Evolutionary conservation across 1,284 basidiomycete genomes (phyloP).

Genomic region (Marasmius tenuissimus): DNA sequence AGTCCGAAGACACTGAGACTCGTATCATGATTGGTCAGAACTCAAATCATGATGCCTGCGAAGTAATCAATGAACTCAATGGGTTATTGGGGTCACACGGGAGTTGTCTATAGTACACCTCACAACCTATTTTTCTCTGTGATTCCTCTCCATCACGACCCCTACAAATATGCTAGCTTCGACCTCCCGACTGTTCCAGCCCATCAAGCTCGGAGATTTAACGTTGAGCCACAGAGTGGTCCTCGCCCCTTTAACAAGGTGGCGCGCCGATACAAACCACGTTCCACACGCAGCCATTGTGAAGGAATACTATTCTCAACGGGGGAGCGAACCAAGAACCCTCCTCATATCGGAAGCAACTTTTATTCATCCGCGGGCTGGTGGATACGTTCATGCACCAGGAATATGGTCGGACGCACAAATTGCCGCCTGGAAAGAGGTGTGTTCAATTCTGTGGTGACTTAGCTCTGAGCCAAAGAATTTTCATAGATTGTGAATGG

Average conservation of each 20-base stretch:
- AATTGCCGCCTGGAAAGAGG: conserved; percentile 37
- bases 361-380: conserved; percentile 27
- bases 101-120: too few relatives aligned
- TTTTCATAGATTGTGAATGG: conserved; percentile 25
- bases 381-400: conserved; percentile 28
- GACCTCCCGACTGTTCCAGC: conserved; percentile 21
- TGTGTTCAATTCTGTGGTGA: conserved; percentile 12
- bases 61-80: too few relatives aligned
- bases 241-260: conserved; percentile 27
- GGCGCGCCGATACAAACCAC: conserved; percentile 18
- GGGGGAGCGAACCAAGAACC: conserved; percentile 31
- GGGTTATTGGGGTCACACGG: too few relatives aligned
- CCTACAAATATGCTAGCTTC: too few relatives aligned
- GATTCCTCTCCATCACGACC: too few relatives aligned
- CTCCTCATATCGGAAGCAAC: conserved; percentile 39
- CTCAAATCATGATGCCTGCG: too few relatives aligned
- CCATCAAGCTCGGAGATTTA: conserved; percentile 21
- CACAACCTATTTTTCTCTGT: too few relatives aligned
- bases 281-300: conserved; percentile 25
- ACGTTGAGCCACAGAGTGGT: conserved; percentile 25
- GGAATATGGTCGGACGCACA: conserved; percentile 37
- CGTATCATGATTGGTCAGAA: too few relatives aligned
- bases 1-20: too few relatives aligned
- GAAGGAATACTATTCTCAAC: conserved; percentile 35
- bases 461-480: not conserved